These are phyloP conservation scores for Lasiosphaeria hispida DNA, from an alignment of 495 filamentous ascomycete genomes.

Conservation along the genomic window DNA sequence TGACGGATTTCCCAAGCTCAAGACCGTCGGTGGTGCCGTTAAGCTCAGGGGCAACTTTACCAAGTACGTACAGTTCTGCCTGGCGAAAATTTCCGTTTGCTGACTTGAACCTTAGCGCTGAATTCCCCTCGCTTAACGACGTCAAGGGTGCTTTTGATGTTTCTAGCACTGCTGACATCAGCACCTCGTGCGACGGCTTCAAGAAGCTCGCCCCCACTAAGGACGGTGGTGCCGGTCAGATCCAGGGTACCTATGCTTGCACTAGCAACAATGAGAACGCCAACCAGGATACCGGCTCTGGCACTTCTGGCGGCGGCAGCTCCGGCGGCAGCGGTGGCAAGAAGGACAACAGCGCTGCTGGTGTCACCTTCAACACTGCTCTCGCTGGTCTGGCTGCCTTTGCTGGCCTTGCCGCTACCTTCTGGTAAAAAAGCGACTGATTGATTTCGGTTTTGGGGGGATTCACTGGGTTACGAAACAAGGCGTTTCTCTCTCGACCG, in stretches of 20 bases:
- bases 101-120: slow-evolving; percentile 52
- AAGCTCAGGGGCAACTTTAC: slow-evolving; percentile 85
- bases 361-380: slow-evolving; percentile 34
- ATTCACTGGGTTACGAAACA: background rate
- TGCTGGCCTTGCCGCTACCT: slow-evolving; percentile 35
- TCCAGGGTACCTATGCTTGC: slow-evolving; percentile 65
- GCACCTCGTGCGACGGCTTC: slow-evolving; percentile 46
- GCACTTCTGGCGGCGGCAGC: slow-evolving; percentile 22
- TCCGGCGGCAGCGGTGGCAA: slow-evolving; percentile 15
- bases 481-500: slow-evolving; percentile 7
- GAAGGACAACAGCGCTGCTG: slow-evolving; percentile 33
- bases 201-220: slow-evolving; percentile 33
- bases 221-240: slow-evolving; percentile 42
- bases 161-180: slow-evolving; percentile 67
- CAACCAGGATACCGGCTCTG: slow-evolving; percentile 39
- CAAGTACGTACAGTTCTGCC: slow-evolving; percentile 56
- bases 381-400: slow-evolving; percentile 39
- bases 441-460: slow-evolving; percentile 5
- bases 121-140: slow-evolving; percentile 64
- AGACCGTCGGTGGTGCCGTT: slow-evolving; percentile 76
- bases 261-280: slow-evolving; percentile 41
- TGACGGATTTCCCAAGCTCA: slow-evolving; percentile 62
- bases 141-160: slow-evolving; percentile 88
- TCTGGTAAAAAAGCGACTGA: slow-evolving; percentile 24
- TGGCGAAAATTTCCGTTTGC: background rate